Conservation (phyloP, 2,329 filamentous ascomycete species). For the Ascochyta lentis region DNA sequence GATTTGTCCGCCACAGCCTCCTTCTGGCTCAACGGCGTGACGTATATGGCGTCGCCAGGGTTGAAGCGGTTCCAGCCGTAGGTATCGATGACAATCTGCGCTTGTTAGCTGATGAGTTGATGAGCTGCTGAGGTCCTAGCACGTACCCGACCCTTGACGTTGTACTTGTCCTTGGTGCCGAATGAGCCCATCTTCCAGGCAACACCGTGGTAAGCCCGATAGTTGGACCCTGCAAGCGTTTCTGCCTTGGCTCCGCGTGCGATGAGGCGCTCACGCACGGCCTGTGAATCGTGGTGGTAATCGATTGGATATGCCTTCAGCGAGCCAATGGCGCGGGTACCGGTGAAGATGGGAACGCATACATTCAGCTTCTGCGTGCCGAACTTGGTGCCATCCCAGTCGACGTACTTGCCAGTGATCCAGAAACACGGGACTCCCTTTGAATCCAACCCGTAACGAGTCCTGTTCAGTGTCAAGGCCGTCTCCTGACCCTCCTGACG, state of each 20-base stretch:
- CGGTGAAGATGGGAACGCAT: constrained; percentile 65
- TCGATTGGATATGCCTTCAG: constrained; percentile 77
- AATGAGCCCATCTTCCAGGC: constrained; percentile 35
- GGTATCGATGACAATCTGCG: constrained; percentile 59
- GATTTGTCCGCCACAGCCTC: constrained; percentile 13
- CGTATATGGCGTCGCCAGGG: constrained; percentile 50
- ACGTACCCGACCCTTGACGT: constrained; percentile 21
- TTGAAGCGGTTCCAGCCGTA: constrained; percentile 61
- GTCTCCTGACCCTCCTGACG: constrained; percentile 28
- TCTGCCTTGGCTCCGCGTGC: constrained; percentile 84
- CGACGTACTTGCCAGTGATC: constrained; percentile 34
- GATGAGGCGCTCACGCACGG: constrained; percentile 70
- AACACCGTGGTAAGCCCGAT: constrained; percentile 77
- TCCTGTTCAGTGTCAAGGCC: constrained; percentile 21
- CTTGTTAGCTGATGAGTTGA: constrained; percentile 33
- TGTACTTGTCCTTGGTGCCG: constrained; percentile 40
- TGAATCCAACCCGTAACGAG: constrained; percentile 25
- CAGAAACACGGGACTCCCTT: constrained; percentile 25
- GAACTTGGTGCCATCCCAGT: constrained; percentile 44
- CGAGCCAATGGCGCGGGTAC: constrained; percentile 78
- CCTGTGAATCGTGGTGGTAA: constrained; percentile 75
- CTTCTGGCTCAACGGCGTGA: constrained; percentile 46
- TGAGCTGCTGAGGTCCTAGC: constrained; percentile 41
- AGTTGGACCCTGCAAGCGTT: constrained; percentile 76
- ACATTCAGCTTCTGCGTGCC: constrained; percentile 32